Base-by-base conservation (phyloP, 1,284 basidiomycete genomes). In the Microbotryum silenes-acaulis region DNA sequence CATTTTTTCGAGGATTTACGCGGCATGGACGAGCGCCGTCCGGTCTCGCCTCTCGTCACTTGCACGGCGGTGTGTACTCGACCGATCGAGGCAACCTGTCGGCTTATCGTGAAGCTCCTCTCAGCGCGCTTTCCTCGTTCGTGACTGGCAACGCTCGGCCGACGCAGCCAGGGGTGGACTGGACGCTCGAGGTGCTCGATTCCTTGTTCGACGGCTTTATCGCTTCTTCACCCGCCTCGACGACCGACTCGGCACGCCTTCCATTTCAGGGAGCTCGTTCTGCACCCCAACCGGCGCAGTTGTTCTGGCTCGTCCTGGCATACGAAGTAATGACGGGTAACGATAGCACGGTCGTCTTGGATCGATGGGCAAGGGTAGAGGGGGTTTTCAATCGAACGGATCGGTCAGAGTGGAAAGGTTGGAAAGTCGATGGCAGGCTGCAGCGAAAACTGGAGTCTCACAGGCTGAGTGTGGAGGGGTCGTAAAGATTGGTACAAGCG, bases 261-360 rank as follows among this genome's bases (percentile, higher is more conserved):
- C 61, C 63, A 1, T 60, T 57, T 51, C 14, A 29, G 20, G 67
- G 65, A 21, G 16, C 46, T 0, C 62, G 67, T 20, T 56, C 65
- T 3, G 63, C 68, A 20, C 66, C 68, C 2, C 54, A 55, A 10
- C n/a, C 57, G 0, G 51, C 57, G 25, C 33, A 60, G 48, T 16
- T 69, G 6, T 69, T 37, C 31, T 65, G 63, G 61, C 10, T 67
- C 29, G 47, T 69, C 29, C 18, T 60, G n/a, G 67, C 67, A 9
- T 67, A 68, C 57, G 63, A 65, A 31, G 53, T 54, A 25, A 51
- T 65, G 6, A 51, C 59, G 10, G 57, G 54, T 6, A 48, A 55
- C 2, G 61, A 63, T 18, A 21, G 45, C 23, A 33, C 49, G 16
- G 29, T 58, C 9, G 56, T 65, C 5, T 37, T 67, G 0, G 52